Evolutionary conservation across 2,329 filamentous ascomycete genomes (phyloP).

Genomic region (Paecilomyces niveus): DNA sequence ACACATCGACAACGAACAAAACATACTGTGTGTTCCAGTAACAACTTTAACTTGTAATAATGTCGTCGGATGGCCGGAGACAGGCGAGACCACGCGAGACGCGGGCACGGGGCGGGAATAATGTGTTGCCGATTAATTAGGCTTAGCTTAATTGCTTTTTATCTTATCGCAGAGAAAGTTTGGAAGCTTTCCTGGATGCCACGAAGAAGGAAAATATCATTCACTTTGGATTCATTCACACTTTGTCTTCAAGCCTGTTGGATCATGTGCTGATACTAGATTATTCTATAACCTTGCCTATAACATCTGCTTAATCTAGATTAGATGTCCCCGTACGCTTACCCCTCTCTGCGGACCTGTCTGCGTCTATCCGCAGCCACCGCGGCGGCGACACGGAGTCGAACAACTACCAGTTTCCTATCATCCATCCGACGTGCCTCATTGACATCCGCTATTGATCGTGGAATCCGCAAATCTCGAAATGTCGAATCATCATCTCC

Average conservation of each 20-base stretch:
- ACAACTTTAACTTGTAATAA: background rate
- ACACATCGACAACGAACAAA: background rate
- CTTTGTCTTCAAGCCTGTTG: too few species aligned
- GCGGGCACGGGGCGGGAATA: background rate
- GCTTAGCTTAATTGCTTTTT: background rate
- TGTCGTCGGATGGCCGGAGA: background rate
- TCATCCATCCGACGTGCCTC: constrained; percentile 42
- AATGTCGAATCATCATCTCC: constrained; percentile 2
- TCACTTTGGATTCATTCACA: too few species aligned
- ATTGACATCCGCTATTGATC: constrained; percentile 61
- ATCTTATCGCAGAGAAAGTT: background rate
- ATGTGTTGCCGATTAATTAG: background rate
- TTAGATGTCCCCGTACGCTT: constrained; percentile 5
- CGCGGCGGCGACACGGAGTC: background rate
- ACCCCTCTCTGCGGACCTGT: constrained; percentile 6
- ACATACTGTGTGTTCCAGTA: background rate
- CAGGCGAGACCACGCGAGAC: background rate
- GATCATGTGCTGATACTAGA: background rate
- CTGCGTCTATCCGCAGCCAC: constrained; percentile 8
- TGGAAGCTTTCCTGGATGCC: background rate
- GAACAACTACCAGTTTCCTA: constrained; percentile 7
- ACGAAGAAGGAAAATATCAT: too few species aligned
- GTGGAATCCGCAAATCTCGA: constrained; percentile 51
- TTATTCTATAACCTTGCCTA: background rate
- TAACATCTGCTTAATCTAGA: background rate